phyloP scores from a whole-genome alignment of 192 early-diverging fungal species.

The Dissophora ornata region DNA sequence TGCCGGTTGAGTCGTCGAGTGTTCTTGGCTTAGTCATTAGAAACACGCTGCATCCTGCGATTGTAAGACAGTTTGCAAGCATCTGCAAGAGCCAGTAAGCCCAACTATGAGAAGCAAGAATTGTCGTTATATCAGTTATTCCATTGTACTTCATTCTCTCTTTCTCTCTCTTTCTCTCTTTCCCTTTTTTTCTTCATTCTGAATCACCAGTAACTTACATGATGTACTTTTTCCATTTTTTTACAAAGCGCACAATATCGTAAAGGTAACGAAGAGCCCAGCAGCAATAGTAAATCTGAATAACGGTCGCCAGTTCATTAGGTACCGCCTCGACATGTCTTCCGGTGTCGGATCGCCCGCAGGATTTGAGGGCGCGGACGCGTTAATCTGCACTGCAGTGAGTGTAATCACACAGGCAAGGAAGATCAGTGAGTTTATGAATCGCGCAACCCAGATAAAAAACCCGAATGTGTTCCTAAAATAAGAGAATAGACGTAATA shows the following conservation, averaged over 20 bases:
- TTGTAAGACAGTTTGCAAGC: not conserved
- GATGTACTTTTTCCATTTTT: too few relatives aligned
- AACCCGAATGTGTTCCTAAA: constrained; percentile 37
- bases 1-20: not conserved
- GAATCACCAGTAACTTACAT: too few relatives aligned
- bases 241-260: constrained; percentile 16
- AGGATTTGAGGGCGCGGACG: not conserved
- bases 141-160: constrained; percentile 31
- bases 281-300: constrained; percentile 3
- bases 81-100: constrained; percentile 31
- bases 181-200: too few relatives aligned
- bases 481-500: not conserved
- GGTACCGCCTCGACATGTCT: not conserved
- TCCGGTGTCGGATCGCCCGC: not conserved
- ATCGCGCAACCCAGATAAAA: constrained; percentile 16
- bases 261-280: constrained; percentile 1
- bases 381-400: constrained; percentile 16
- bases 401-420: constrained; percentile 11
- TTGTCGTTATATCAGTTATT: not conserved
- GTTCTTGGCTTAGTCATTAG: not conserved
- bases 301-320: constrained; percentile 11
- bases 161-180: too few relatives aligned
- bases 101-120: constrained; percentile 13
- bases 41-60: constrained; percentile 17
- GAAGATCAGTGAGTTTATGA: constrained; percentile 10